Conservation (phyloP, 495 filamentous ascomycete species). For the Penicillium argentinense region DNA sequence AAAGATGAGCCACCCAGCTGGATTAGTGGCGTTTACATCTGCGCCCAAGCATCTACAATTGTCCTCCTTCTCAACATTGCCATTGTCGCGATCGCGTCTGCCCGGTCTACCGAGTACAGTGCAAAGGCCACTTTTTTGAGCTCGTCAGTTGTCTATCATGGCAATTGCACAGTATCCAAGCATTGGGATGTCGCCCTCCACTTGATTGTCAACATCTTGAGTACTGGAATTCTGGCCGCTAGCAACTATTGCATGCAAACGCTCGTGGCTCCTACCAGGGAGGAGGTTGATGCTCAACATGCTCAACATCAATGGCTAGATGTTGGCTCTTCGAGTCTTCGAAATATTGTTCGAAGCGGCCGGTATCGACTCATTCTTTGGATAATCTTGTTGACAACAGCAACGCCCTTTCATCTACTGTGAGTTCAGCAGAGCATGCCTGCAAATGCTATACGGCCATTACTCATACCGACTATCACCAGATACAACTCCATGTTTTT, state of each 20-base stretch:
- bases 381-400: conserved; percentile 11
- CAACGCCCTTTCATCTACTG: conserved; percentile 23
- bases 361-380: conserved; percentile 7
- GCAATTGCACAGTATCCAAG: not conserved
- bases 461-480: not conserved
- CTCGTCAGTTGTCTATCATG: not conserved
- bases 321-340: conserved; percentile 18
- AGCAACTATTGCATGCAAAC: conserved; percentile 43
- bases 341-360: conserved; percentile 10
- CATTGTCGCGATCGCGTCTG: too few species aligned
- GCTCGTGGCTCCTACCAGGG: conserved; percentile 25
- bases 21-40: too few species aligned
- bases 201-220: conserved; percentile 32
- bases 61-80: too few species aligned
- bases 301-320: conserved; percentile 17
- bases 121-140: too few species aligned
- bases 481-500: conserved; percentile 17
- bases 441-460: not conserved
- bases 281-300: conserved; percentile 22
- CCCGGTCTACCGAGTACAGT: too few species aligned
- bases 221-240: conserved; percentile 27
- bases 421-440: conserved; percentile 10
- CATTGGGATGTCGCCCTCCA: conserved; percentile 17
- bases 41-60: too few species aligned
- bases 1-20: too few species aligned